Percentiles rank a stretch among this genome's conserved stretches.
phyloP scores from a whole-genome alignment of 257 asterid species.

The Jaltomata sinuosa region DNA sequence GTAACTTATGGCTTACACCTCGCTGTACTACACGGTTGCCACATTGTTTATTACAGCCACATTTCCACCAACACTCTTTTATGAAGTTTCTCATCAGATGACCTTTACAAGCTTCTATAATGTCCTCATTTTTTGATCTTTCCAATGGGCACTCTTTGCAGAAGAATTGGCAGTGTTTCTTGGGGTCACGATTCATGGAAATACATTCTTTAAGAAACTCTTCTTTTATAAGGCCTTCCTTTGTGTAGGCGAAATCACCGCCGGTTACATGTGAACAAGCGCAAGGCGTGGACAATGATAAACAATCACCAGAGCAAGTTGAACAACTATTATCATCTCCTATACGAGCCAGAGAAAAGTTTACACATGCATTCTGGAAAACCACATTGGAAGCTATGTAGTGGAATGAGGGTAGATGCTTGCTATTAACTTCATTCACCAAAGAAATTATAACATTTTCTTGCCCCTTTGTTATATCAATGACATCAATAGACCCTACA shows the following conservation, averaged over 20 bases:
- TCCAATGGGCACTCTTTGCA: slow-evolving; percentile 87
- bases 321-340: slow-evolving; percentile 56
- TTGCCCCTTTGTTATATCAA: slow-evolving; percentile 81
- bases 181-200: slow-evolving; percentile 71
- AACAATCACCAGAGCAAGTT: slow-evolving; percentile 68
- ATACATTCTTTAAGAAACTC: slow-evolving; percentile 62
- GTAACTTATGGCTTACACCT: slow-evolving; percentile 67
- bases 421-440: slow-evolving; percentile 55
- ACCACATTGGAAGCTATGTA: slow-evolving; percentile 69
- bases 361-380: slow-evolving; percentile 62
- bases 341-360: slow-evolving; percentile 63
- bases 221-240: slow-evolving; percentile 71
- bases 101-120: slow-evolving; percentile 75
- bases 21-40: slow-evolving; percentile 97
- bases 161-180: slow-evolving; percentile 47
- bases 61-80: slow-evolving; percentile 93
- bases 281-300: slow-evolving; percentile 53
- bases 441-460: slow-evolving; percentile 56
- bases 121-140: slow-evolving; percentile 51
- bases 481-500: slow-evolving; percentile 23
- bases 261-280: slow-evolving; percentile 72
- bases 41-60: slow-evolving; percentile 78
- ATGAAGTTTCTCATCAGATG: slow-evolving; percentile 76
- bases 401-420: slow-evolving; percentile 52
- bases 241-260: slow-evolving; percentile 78